phyloP scores from a whole-genome alignment of 108 stramenopile species.

The Nitzschia palea region DNA sequence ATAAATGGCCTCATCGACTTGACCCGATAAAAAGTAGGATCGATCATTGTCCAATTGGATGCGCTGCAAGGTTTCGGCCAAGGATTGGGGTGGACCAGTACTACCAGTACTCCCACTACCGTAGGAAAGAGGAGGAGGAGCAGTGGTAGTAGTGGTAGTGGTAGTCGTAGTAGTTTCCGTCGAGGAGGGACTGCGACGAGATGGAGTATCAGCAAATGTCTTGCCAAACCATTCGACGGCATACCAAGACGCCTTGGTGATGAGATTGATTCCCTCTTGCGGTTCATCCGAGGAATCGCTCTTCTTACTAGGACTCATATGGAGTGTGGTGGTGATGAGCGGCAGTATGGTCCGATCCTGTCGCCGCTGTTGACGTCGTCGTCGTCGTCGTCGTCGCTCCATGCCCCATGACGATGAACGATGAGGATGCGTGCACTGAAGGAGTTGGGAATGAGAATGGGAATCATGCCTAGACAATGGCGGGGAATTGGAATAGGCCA shows the following conservation, averaged over 20 bases:
- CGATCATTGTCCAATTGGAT: constrained; percentile 84
- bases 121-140: too few species aligned
- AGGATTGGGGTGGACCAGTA: constrained; percentile 45
- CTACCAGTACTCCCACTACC: too few species aligned
- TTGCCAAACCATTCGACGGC: constrained; percentile 84
- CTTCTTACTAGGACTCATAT: not conserved
- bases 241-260: constrained; percentile 80
- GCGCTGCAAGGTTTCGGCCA: constrained; percentile 70
- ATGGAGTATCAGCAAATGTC: constrained; percentile 38
- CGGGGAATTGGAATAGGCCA: too few species aligned
- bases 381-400: too few species aligned
- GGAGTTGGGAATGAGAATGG: too few species aligned
- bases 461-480: too few species aligned
- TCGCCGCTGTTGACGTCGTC: too few species aligned
- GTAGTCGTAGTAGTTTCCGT: constrained; percentile 3
- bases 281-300: not conserved
- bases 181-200: not conserved
- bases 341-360: not conserved
- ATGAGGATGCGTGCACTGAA: too few species aligned
- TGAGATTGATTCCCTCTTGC: constrained; percentile 42
- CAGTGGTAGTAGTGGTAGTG: not conserved
- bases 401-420: too few species aligned
- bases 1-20: constrained; percentile 81
- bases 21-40: constrained; percentile 83
- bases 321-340: too few species aligned